A percentile compares a stretch with the other conserved stretches of the same genome.
phyloP scores from a whole-genome alignment of 495 filamentous ascomycete genomes.

The Darksidea phi region DNA sequence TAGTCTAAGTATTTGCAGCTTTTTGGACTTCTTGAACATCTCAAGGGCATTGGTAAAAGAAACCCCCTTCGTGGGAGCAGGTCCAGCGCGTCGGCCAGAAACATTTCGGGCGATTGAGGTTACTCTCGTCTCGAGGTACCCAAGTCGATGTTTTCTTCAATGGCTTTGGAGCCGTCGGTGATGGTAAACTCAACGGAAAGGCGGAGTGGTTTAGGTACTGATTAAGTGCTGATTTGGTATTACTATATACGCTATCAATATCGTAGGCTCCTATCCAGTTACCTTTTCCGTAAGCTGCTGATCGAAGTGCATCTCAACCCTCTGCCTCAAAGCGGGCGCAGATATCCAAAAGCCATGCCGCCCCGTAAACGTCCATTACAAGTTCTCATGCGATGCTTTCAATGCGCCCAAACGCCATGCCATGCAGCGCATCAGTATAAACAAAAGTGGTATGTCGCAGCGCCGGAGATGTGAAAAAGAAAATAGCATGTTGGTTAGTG shows the following conservation, averaged over 20 bases:
- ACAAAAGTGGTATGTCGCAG: neutral
- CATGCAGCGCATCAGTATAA: slow-evolving; percentile 16
- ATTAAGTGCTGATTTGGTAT: neutral
- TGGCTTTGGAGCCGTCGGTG: no score
- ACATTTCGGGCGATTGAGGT: no score
- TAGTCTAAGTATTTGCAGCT: no score
- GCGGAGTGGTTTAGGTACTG: no score
- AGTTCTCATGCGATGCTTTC: neutral
- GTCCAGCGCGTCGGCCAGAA: no score
- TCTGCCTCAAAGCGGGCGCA: neutral
- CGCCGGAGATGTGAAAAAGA: neutral
- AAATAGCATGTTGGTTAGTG: slow-evolving; percentile 7
- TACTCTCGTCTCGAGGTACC: no score
- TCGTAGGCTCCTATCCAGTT: neutral
- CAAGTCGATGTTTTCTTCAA: no score
- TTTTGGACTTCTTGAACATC: no score
- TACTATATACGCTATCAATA: slow-evolving; percentile 3
- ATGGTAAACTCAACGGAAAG: no score
- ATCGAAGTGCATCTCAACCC: neutral
- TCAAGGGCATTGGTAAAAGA: no score
- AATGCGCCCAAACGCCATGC: slow-evolving; percentile 21
- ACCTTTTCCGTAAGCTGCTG: neutral
- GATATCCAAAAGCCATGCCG: neutral
- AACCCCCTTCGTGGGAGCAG: no score
- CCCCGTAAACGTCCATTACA: neutral